A percentile compares a stretch with the other conserved stretches of the same genome.
These are phyloP conservation scores for Melaleuca alternifolia DNA, from an alignment of 345 rosid genomes.

Conservation along the genomic window DNA sequence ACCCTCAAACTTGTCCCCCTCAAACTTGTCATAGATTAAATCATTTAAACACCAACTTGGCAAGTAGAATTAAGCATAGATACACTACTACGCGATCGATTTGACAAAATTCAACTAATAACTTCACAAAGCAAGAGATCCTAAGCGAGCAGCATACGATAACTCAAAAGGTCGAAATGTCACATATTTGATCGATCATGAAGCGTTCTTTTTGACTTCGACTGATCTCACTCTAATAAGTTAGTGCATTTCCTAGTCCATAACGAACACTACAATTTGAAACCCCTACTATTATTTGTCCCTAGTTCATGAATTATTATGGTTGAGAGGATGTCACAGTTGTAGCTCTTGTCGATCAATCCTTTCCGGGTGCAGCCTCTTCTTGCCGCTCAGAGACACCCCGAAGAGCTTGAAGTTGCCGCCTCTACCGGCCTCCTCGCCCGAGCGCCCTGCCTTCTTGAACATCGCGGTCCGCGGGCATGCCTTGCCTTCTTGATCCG, in stretches of 20 bases:
- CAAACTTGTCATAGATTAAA: not conserved
- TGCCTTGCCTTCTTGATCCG: not conserved
- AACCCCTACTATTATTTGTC: not conserved
- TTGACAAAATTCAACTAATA: not conserved
- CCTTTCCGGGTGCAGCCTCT: slow-evolving; percentile 35
- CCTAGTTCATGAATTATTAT: not conserved
- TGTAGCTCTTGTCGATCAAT: not conserved
- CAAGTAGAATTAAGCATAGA: accelerated
- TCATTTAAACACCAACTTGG: not conserved
- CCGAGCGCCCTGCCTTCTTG: not conserved
- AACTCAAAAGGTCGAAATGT: not conserved
- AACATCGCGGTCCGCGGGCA: slow-evolving; percentile 2
- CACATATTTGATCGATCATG: not conserved
- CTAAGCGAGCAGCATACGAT: not conserved
- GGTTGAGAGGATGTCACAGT: not conserved
- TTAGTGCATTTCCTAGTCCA: not conserved
- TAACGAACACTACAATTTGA: not conserved
- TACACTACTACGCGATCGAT: not conserved
- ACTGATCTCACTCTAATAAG: not conserved
- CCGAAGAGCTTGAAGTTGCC: slow-evolving; percentile 38
- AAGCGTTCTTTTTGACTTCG: not conserved
- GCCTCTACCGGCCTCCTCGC: slow-evolving; percentile 7
- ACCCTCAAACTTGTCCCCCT: not conserved
- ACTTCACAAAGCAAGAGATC: not conserved
- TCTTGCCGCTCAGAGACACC: slow-evolving; percentile 32